Conservation (phyloP, 192 early-diverging fungal species). For the Coemansia sp. region DNA sequence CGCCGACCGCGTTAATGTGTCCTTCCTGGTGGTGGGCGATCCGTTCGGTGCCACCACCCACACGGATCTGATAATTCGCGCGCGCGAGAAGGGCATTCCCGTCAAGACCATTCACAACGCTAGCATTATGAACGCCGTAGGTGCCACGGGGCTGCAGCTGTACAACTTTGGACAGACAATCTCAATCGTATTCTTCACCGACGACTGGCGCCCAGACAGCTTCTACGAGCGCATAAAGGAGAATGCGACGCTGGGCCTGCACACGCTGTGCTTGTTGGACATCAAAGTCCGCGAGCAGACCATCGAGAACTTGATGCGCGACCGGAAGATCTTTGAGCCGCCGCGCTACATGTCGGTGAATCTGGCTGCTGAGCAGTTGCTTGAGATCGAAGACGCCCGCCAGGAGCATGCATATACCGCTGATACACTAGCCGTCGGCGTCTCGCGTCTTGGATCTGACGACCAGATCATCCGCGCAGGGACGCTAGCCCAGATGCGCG, state of each 20-base stretch:
- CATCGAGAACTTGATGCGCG: slow-evolving; percentile 92
- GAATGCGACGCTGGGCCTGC: slow-evolving; percentile 80
- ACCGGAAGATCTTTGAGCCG: slow-evolving; percentile 92
- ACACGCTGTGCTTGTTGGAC: slow-evolving; percentile 94
- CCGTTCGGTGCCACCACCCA: slow-evolving; percentile 97
- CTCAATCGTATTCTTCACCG: slow-evolving; percentile 97
- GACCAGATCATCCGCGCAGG: slow-evolving; percentile 84
- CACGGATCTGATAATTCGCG: slow-evolving; percentile 92
- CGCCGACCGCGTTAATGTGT: slow-evolving; percentile 86
- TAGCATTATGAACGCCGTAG: slow-evolving; percentile 99
- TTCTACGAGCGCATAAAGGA: slow-evolving; percentile 93
- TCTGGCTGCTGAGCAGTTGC: slow-evolving; percentile 85
- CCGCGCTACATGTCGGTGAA: slow-evolving; percentile 98
- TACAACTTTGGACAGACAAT: slow-evolving; percentile 99
- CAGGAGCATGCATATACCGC: slow-evolving; percentile 69
- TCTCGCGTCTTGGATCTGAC: slow-evolving; percentile 84
- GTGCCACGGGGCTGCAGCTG: slow-evolving; percentile 91
- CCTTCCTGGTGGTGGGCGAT: slow-evolving; percentile 97
- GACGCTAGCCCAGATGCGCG: slow-evolving; percentile 79
- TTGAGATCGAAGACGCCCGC: slow-evolving; percentile 87
- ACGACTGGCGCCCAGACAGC: slow-evolving; percentile 93
- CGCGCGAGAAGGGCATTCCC: slow-evolving; percentile 78
- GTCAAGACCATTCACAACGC: slow-evolving; percentile 97
- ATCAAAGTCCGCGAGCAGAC: slow-evolving; percentile 99
- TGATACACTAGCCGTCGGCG: slow-evolving; percentile 85